Evolutionary conservation across 1,284 basidiomycete genomes (phyloP).

Genomic region (Anthracocystis panici-leucophaei): DNA sequence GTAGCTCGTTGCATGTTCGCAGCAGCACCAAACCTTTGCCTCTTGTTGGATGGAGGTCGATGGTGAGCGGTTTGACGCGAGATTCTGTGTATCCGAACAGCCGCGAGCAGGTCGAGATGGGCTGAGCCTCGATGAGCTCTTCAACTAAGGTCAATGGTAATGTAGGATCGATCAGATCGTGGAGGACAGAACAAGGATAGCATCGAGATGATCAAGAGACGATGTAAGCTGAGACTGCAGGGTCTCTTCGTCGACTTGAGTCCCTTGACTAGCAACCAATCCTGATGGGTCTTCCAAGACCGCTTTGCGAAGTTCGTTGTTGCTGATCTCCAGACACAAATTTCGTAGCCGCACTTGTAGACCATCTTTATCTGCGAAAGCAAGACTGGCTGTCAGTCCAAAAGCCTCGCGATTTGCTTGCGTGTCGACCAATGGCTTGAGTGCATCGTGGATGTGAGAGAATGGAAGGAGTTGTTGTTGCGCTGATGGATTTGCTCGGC

Average conservation of each 20-base stretch:
- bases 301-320: constrained; percentile 47
- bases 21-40: constrained; percentile 86
- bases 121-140: constrained; percentile 56
- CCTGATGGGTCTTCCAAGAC: constrained; percentile 34
- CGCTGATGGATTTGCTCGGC: constrained; percentile 12
- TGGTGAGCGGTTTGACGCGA: constrained; percentile 52
- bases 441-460: constrained; percentile 11
- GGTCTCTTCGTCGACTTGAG: background rate
- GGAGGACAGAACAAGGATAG: constrained; percentile 45
- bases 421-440: constrained; percentile 18
- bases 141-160: constrained; percentile 54
- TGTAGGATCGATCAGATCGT: constrained; percentile 48
- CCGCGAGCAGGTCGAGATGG: constrained; percentile 51
- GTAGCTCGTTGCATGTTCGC: constrained; percentile 85
- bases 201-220: constrained; percentile 50
- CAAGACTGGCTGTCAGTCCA: constrained; percentile 5
- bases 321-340: constrained; percentile 46
- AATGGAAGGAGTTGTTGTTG: constrained; percentile 26
- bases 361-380: constrained; percentile 20
- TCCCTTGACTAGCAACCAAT: constrained; percentile 2
- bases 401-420: constrained; percentile 18
- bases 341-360: constrained; percentile 31
- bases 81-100: constrained; percentile 58
- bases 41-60: constrained; percentile 80
- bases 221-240: constrained; percentile 9